Percentiles rank a stretch among this genome's conserved stretches.
These are phyloP conservation scores for Vaccinium vitisidaea DNA, from an alignment of 148 eudicot genomes.

Conservation along the genomic window DNA sequence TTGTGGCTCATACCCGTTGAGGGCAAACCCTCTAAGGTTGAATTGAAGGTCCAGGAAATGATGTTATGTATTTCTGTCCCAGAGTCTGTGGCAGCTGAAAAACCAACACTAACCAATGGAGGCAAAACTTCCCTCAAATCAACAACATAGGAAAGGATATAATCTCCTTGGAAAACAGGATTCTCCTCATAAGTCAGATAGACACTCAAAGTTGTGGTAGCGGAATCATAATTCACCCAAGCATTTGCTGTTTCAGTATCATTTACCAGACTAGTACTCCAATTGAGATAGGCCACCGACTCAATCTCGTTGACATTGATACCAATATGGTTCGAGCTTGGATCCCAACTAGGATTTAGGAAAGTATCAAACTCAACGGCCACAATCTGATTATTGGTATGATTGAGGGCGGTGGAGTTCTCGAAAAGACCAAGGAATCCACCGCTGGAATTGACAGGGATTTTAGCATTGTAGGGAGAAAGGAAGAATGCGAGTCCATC, in stretches of 20 bases:
- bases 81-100: neutral
- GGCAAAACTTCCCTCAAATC: neutral
- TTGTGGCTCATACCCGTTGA: neutral
- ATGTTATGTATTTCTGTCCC: neutral
- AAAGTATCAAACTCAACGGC: neutral
- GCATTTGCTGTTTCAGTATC: neutral
- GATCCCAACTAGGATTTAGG: neutral
- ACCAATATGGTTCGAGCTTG: neutral
- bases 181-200: neutral
- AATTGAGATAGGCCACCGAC: neutral
- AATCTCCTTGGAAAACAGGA: neutral
- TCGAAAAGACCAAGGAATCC: too few species aligned
- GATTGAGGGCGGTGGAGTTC: neutral
- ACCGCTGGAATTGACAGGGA: too few species aligned
- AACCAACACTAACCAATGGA: slow-evolving; percentile 1
- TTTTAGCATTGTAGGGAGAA: too few species aligned
- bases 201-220: neutral
- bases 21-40: neutral
- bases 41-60: neutral
- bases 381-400: neutral
- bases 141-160: neutral
- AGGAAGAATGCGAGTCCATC: too few species aligned
- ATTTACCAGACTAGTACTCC: neutral
- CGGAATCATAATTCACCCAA: neutral
- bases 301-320: neutral